These are phyloP conservation scores for Coemansia aciculifera DNA, from an alignment of 192 early-diverging fungal species.

Conservation along the genomic window DNA sequence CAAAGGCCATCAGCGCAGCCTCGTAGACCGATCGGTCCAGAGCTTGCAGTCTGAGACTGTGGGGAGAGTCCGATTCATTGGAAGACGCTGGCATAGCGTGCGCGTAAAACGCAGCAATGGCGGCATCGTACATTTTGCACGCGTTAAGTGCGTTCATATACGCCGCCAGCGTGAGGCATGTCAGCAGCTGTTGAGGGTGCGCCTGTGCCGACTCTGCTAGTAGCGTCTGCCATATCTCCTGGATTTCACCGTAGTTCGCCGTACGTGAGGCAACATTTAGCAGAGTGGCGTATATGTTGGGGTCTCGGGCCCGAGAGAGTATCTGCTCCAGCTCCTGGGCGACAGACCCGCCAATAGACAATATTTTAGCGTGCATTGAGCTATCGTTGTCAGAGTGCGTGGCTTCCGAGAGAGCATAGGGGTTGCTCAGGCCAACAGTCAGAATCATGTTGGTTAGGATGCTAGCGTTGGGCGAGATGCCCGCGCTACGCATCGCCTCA, in stretches of 20 bases:
- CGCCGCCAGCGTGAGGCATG: constrained; percentile 36
- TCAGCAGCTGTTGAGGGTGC: constrained; percentile 16
- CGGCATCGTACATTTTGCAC: constrained; percentile 31
- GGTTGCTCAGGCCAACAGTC: constrained; percentile 36
- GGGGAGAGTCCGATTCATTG: background rate
- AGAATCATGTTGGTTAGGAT: constrained; percentile 42
- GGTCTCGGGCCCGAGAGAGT: constrained; percentile 22
- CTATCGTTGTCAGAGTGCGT: background rate
- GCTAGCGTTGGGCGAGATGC: constrained; percentile 19
- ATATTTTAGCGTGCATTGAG: background rate
- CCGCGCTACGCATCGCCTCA: constrained; percentile 26
- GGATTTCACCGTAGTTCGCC: constrained; percentile 15
- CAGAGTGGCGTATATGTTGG: constrained; percentile 37
- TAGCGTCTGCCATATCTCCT: constrained; percentile 36
- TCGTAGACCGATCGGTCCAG: constrained; percentile 37
- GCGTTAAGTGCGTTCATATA: constrained; percentile 43
- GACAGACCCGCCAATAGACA: constrained; percentile 9
- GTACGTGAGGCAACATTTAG: constrained; percentile 22
- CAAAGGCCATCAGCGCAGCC: constrained; percentile 35
- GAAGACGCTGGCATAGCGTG: constrained; percentile 8
- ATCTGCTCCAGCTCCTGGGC: constrained; percentile 30
- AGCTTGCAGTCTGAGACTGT: constrained; percentile 1
- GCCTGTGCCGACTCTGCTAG: constrained; percentile 16
- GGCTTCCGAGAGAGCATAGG: background rate
- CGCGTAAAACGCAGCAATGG: constrained; percentile 31